A percentile compares a stretch with the other conserved stretches of the same genome.
phyloP scores from a whole-genome alignment of 164 flowering plant species.

The Vitis labrusca region DNA sequence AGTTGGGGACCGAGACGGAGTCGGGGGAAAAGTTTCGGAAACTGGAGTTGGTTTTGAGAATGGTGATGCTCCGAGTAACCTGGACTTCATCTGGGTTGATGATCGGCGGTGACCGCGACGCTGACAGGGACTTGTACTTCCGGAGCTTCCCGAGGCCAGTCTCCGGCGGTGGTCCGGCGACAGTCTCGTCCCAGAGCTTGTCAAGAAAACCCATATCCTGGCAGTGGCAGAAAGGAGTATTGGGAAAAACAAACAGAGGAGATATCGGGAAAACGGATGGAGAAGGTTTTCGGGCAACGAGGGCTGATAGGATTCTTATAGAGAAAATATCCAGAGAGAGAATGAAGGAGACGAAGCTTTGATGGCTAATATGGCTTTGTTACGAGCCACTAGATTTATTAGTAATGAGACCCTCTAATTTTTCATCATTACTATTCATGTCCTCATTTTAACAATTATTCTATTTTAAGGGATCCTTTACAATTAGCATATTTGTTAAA shows the following conservation, averaged over 20 bases:
- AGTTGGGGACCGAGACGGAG: constrained; percentile 29
- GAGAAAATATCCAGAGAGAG: not conserved
- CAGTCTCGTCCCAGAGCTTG: constrained; percentile 85
- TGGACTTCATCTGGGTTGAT: constrained; percentile 13
- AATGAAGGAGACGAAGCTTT: not conserved
- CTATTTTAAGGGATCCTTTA: too few species aligned
- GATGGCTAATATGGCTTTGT: too few species aligned
- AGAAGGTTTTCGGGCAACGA: not conserved
- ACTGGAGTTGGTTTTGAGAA: constrained; percentile 30
- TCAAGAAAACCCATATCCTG: constrained; percentile 65
- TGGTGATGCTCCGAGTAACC: constrained; percentile 60
- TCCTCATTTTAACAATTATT: too few species aligned
- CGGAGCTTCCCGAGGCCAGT: constrained; percentile 59
- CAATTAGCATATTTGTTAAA: too few species aligned
- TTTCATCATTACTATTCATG: too few species aligned
- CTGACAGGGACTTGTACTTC: constrained; percentile 45
- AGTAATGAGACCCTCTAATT: too few species aligned
- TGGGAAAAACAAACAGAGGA: constrained; percentile 3
- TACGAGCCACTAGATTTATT: too few species aligned
- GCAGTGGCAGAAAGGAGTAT: not conserved
- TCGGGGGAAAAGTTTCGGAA: constrained; percentile 23
- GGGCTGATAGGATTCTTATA: too few species aligned
- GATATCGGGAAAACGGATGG: not conserved
- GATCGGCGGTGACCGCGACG: constrained; percentile 21
- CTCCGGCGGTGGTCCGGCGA: constrained; percentile 82